Percentiles rank a stretch among this genome's conserved stretches.
These are phyloP conservation scores for Phyllostachys edulis DNA, from an alignment of 176 grass and related monocot species.

Conservation along the genomic window DNA sequence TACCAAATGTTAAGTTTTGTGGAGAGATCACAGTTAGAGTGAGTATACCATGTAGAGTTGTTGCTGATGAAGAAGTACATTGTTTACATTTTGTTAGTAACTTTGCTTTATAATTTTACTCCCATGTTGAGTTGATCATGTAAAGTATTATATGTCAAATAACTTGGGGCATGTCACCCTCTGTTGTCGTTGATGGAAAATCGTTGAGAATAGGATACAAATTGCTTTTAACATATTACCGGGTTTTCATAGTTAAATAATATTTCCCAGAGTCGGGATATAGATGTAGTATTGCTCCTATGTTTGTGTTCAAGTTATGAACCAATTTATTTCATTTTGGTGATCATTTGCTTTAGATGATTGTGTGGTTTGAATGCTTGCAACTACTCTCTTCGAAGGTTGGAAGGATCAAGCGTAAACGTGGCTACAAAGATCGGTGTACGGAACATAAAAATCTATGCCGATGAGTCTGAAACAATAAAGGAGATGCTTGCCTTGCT, in stretches of 20 bases:
- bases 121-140: not conserved
- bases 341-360: not conserved
- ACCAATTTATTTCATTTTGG: not conserved
- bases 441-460: slow-evolving; percentile 99
- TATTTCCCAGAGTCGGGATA: not conserved
- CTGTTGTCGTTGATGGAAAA: not conserved
- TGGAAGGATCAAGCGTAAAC: slow-evolving; percentile 97
- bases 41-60: not conserved
- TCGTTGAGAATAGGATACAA: not conserved
- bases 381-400: slow-evolving; percentile 47
- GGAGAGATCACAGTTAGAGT: not conserved
- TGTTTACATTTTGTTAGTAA: not conserved
- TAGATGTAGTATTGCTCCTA: not conserved
- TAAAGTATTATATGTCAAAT: not conserved
- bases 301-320: not conserved
- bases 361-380: slow-evolving; percentile 22
- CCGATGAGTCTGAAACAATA: slow-evolving; percentile 85
- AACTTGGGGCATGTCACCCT: not conserved
- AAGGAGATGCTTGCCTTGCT: slow-evolving; percentile 95
- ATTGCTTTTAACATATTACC: slow-evolving; percentile 2
- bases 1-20: not conserved
- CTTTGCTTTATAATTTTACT: slow-evolving; percentile 5
- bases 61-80: not conserved
- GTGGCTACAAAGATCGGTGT: slow-evolving; percentile 97
- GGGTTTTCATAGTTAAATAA: not conserved